Evolutionary conservation across 352 stramenopile genomes (phyloP), one percentile per base, ranked within the genome.

Genomic region (Globisporangium cystogenes): DNA sequence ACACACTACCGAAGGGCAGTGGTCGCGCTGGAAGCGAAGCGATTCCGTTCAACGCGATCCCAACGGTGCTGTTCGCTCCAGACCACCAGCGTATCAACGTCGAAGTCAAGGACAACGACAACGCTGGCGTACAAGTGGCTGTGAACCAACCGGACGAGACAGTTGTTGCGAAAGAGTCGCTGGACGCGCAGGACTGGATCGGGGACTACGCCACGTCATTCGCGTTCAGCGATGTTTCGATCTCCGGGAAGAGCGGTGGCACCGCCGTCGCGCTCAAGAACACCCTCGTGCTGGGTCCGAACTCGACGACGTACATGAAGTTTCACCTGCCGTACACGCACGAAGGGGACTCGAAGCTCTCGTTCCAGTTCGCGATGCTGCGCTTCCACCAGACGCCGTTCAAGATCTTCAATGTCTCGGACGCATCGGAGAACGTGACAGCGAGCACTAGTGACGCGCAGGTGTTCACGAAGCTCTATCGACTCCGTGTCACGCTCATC

Each of bases 31-130:
- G 61, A 18, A 57, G 45, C 21, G 49, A 58, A 0, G 11, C 2
- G 10, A 65, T 87, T n/a, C 76, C 76, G 24, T 92, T 87, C 55
- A 92, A 92, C 53, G 51, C 59, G 11, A 26, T 87, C 10, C 78
- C 81, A 11, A 72, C 64, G 10, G 57, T 87, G 5, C 29, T 87
- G 0, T 47, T 82, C 18, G 72, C 72, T 4, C 81, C 81, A 0
- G 31, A 63, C 33, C 76, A 88, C 42, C 56, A 50, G 10, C 46
- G 26, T 0, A 61, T 92, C 12, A 87, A 84, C 36, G 69, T 87
- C 7, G 45, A 58, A 3, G 67, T 90, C 3, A 18, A 50, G 18
- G 74, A 87, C 45, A 70, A 85, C 40, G 78, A 92, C 40, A 42
- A 41, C 4, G 65, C 74, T 0, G 70, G 70, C 2, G 68, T 91